Evolutionary conservation across 208 protist genomes (phyloP).

Genomic region (Trypanosoma avium): DNA sequence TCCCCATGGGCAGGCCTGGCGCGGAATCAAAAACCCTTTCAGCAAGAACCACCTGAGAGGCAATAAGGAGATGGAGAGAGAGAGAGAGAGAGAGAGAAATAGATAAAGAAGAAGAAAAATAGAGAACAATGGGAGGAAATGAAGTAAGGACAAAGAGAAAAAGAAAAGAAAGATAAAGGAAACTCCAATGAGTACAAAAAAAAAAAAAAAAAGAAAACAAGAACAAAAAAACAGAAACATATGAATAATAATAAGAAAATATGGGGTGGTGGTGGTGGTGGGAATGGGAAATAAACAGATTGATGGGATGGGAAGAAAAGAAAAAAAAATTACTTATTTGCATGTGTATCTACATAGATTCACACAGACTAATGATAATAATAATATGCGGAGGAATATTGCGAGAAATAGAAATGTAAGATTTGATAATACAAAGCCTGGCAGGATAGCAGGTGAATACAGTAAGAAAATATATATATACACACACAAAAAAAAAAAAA

Average conservation of each 20-base stretch:
- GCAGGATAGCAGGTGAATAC: no score
- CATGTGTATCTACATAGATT: no score
- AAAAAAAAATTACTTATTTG: no score
- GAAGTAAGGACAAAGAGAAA: not conserved
- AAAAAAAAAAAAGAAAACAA: constrained; percentile 1
- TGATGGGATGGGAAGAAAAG: no score
- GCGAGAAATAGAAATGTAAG: no score
- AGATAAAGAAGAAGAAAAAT: constrained; percentile 7
- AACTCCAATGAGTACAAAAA: constrained; percentile 3
- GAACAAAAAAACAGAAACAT: no score
- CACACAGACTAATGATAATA: no score
- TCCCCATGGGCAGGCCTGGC: constrained; percentile 51
- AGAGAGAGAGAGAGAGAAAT: not conserved
- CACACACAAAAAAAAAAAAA: not conserved
- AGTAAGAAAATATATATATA: not conserved
- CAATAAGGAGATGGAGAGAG: not conserved
- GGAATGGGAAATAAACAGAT: no score
- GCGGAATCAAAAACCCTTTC: constrained; percentile 20
- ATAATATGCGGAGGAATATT: no score
- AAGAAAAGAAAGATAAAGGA: not conserved
- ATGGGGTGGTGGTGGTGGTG: no score
- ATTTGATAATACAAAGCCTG: no score
- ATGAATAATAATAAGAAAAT: no score
- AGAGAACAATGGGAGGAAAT: not conserved
- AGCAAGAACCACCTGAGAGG: constrained; percentile 6